Base-by-base conservation (phyloP, 495 filamentous ascomycete species). In the Haplographium delicatum region DNA sequence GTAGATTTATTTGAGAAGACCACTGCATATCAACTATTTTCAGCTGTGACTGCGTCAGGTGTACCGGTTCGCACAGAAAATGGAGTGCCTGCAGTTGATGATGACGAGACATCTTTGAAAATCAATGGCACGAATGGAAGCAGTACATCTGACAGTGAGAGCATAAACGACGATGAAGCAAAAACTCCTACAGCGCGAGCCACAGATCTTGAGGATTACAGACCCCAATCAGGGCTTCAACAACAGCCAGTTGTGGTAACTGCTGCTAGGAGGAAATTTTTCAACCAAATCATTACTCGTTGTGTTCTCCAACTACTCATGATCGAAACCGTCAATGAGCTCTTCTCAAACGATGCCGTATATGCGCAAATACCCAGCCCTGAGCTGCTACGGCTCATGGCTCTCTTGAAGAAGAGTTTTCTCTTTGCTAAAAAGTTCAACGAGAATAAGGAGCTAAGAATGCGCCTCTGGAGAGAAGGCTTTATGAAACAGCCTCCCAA, bases 401-500 rank as follows among this genome's bases (percentile, higher is more conserved):
- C 79, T 5, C 73, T 97, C 4, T 70, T 99, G 16, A 97, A 96
- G 68, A 91, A 93, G 68, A 89, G 84, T 34, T 97, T 94, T 69
- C 81, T 88, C 25, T 99, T 99, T 56, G 93, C 94, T 10, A 91
- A 91, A 64, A 86, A 84, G 52, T 99, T 99, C 76, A 99, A 99
- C 66, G 85, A 85, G 51, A 90, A 99, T 70, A 94, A 95, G 65
- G 94, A 96, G 53, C 73, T 99, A 23, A 81, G 93, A 16, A 95
- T 94, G 82, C 80, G 89, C 30, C 72, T 99, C 7, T 97, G 91
- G 90, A 74, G 88, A 20, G 94, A 99, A 61, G 93, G 93, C 5
- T 99, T 97, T 77, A 99, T 99, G 93, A 96, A 95, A 69, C 91
- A 96, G 63, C 94, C 94, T 26, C 93, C 93, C 4, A 99, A 99